These are phyloP conservation scores for Priceomyces melissophilus DNA, from an alignment of 805 yeast species.

Conservation along the genomic window DNA sequence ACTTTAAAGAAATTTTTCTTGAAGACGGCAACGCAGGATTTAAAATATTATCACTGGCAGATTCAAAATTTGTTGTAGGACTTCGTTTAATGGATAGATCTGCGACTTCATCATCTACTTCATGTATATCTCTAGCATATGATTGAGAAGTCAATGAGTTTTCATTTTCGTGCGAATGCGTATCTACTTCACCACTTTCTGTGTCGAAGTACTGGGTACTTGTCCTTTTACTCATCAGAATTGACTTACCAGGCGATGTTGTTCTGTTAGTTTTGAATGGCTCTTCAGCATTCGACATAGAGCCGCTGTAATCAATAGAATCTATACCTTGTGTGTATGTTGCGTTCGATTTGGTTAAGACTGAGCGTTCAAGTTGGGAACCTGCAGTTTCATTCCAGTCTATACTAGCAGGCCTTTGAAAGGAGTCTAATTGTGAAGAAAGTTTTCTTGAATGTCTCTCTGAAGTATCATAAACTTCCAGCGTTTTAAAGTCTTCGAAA, in stretches of 20 bases:
- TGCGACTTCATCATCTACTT: conserved; percentile 38
- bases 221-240: conserved; percentile 8
- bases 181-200: conserved; percentile 3
- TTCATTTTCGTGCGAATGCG: too few relatives aligned
- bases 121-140: conserved; percentile 36
- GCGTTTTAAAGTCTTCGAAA: conserved; percentile 13
- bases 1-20: conserved; percentile 17
- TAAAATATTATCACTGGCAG: conserved; percentile 22
- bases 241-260: not conserved
- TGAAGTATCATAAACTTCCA: conserved; percentile 4
- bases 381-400: conserved; percentile 41
- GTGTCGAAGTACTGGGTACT: conserved; percentile 21
- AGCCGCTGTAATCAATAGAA: too few relatives aligned
- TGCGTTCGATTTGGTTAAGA: not conserved
- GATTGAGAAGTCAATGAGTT: conserved; percentile 19
- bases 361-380: conserved; percentile 25
- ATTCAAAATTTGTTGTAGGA: conserved; percentile 24
- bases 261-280: not conserved
- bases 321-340: too few relatives aligned
- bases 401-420: conserved; percentile 37
- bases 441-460: not conserved
- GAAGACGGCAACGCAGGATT: conserved; percentile 12
- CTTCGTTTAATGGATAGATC: conserved; percentile 42
- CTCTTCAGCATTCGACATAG: too few relatives aligned
- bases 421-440: conserved; percentile 24